Conservation (phyloP, 768 basidiomycete species). For the Xerocomellus chrysenteron region DNA sequence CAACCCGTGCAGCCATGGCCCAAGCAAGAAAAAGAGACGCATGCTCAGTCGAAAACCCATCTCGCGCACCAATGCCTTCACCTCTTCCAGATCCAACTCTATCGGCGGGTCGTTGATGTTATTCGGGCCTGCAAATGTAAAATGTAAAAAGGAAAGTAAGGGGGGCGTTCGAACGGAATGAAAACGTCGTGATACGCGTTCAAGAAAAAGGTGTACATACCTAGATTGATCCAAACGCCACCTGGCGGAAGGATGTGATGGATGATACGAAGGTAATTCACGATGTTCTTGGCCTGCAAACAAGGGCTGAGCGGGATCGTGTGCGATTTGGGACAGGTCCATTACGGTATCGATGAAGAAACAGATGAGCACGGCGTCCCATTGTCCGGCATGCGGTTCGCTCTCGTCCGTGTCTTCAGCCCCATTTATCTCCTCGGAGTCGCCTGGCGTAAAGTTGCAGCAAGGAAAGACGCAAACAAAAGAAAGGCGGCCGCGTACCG, state of each 20-base stretch:
- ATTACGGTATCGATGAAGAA: constrained; percentile 96
- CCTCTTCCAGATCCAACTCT: constrained; percentile 87
- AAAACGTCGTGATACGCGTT: not conserved
- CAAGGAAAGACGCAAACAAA: not conserved
- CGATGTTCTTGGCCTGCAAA: constrained; percentile 81
- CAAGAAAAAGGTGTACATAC: not conserved
- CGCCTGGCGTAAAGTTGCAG: constrained; percentile 46
- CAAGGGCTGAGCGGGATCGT: not conserved
- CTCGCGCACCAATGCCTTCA: constrained; percentile 66
- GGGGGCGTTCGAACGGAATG: too few relatives aligned
- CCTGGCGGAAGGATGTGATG: constrained; percentile 79
- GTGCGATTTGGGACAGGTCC: constrained; percentile 11
- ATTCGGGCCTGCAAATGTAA: constrained; percentile 64
- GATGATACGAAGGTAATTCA: constrained; percentile 87
- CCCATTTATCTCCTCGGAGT: constrained; percentile 93
- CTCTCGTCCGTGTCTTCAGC: constrained; percentile 44
- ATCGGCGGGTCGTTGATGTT: constrained; percentile 75
- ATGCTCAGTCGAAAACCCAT: constrained; percentile 84
- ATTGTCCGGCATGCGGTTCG: constrained; percentile 72
- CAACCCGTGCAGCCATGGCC: not conserved
- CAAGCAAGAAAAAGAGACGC: constrained; percentile 25
- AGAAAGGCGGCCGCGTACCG: constrained; percentile 42
- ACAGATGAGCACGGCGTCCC: constrained; percentile 90
- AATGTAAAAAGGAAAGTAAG: too few relatives aligned
- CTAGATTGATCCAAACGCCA: constrained; percentile 91